Conservation (phyloP, 2,329 filamentous ascomycete species). For the Penicillium vulpinum region DNA sequence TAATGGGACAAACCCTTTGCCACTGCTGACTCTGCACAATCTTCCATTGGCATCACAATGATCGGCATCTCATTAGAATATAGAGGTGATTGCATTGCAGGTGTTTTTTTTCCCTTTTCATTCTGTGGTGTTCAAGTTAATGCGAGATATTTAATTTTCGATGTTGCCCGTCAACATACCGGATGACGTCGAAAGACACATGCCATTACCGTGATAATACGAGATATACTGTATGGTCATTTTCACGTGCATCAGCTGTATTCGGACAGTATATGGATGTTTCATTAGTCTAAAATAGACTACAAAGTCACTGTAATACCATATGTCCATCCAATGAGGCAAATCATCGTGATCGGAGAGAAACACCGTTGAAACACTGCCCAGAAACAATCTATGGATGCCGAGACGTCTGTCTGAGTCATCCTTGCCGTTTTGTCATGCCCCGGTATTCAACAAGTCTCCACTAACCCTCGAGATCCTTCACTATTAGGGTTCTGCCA, state of each 20-base stretch:
- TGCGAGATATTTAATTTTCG: neutral
- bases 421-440: conserved; percentile 23
- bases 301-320: neutral
- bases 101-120: neutral
- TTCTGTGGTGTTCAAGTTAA: neutral
- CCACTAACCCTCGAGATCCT: conserved; percentile 12
- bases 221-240: conserved; percentile 5
- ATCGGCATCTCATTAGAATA: conserved; percentile 15
- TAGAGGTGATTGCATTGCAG: neutral
- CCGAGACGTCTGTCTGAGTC: conserved; percentile 15
- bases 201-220: conserved; percentile 19
- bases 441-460: conserved; percentile 28
- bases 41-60: neutral
- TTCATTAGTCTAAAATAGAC: neutral
- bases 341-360: neutral
- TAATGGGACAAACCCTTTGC: conserved; percentile 31
- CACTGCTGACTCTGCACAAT: conserved; percentile 8
- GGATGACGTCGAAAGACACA: conserved; percentile 26
- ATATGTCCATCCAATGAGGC: too few species aligned
- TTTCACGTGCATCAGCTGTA: conserved; percentile 23
- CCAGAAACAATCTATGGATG: neutral
- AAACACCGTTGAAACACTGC: neutral
- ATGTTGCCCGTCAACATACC: conserved; percentile 6
- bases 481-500: neutral
- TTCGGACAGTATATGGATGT: neutral